Base-by-base conservation (phyloP, 2,329 filamentous ascomycete genomes). In the Helicocarpus griseus region DNA sequence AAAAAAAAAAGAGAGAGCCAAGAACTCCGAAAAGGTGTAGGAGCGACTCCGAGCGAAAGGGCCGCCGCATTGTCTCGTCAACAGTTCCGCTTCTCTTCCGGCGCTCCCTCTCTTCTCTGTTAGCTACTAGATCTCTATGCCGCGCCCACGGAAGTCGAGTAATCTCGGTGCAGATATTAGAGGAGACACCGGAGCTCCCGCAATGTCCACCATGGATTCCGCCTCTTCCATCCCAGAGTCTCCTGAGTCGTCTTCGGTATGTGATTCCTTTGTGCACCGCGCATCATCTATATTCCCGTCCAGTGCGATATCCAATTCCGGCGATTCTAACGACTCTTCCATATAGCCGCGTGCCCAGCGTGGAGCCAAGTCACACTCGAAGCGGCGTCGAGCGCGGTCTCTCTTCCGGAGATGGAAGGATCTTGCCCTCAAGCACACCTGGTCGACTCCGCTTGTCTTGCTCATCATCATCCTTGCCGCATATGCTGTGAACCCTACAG, bases 401-500 rank as follows among this genome's bases (percentile, higher is more conserved):
- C 56, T 64, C 38, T 63, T 74, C 50, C 69, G 71, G 40, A 69
- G 71, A 51, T 74, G 68, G 60, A 72, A 70, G 53, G 63, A 68
- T 48, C 56, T 61, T 24, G 70, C 69, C 44, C 58, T 73, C 46
- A 70, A 68, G 52, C 78, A 83, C 63, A 83, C 80, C 26, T 83
- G 80, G 80, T 65, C 82, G 17, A 73, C 77, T 47, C 90, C 91
- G 22, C 78, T 93, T 53, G 67, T 86, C 58, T 71, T 94, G 53
- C 70, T 88, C 53, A 55, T 77, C 53, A 61, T 82, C 63, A 76
- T 90, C 63, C 71, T 87, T 54, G 70, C 76, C 47, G 75, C 81
- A 55, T 96, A 91, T 71, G 80, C 82, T 58, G 66, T 87, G 63
- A 85, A 89, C 65, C 91, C 90, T 4, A 81, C 79, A 60, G 76